A percentile compares a stretch with the other conserved stretches of the same genome.
Conservation (phyloP, 768 basidiomycete species). For the Suillus subalutaceus region DNA sequence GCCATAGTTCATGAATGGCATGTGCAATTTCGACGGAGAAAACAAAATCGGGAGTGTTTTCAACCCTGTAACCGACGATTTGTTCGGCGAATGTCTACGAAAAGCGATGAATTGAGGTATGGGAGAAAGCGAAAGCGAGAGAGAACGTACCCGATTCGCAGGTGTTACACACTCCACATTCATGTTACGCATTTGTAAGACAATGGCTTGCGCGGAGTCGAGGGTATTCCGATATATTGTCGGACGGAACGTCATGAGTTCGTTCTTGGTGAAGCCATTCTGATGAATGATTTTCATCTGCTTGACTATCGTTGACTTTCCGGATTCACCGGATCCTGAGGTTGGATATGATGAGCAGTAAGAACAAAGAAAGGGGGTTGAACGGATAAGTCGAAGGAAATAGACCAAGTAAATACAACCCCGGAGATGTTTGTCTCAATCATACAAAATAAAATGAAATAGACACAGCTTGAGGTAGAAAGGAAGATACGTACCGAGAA, state of each 20-base stretch:
- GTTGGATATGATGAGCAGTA: background rate
- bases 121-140: rapidly evolving
- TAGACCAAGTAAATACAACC: background rate
- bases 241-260: constrained; percentile 74
- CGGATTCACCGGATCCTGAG: constrained; percentile 92
- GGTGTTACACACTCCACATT: constrained; percentile 75
- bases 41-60: constrained; percentile 43
- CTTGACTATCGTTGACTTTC: constrained; percentile 95
- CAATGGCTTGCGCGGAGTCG: constrained; percentile 85
- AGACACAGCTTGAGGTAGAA: constrained; percentile 10
- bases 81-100: constrained; percentile 54
- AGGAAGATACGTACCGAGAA: constrained; percentile 69
- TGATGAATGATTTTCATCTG: constrained; percentile 99
- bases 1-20: constrained; percentile 70
- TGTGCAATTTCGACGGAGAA: constrained; percentile 69
- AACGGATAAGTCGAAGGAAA: background rate
- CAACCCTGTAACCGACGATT: constrained; percentile 59
- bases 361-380: background rate
- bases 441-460: constrained; percentile 15
- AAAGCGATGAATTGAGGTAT: constrained; percentile 16
- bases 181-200: constrained; percentile 85
- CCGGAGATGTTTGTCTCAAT: background rate
- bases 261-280: constrained; percentile 79
- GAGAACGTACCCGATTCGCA: constrained; percentile 51
- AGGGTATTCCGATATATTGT: constrained; percentile 87